Evolutionary conservation across 306 rosid genomes (phyloP).

Genomic region (Lathyrus tuberosus): DNA sequence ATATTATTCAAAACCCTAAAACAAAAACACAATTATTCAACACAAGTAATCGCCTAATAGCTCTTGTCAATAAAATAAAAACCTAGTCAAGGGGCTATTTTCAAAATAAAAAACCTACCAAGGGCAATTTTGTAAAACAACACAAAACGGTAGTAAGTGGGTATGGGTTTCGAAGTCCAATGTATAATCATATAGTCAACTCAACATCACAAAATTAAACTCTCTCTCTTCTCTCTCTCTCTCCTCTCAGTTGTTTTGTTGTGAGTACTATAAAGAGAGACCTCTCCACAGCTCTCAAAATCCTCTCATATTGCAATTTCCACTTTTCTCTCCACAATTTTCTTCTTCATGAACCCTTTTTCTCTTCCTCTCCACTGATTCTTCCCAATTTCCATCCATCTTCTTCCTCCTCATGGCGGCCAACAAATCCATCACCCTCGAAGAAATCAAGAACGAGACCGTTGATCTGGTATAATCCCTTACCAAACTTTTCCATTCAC

Average conservation of each 20-base stretch:
- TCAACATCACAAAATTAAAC: neutral
- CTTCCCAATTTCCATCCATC: neutral
- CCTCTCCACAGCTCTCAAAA: neutral
- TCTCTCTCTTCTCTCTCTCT: neutral
- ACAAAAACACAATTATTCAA: neutral
- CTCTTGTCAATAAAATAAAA: neutral
- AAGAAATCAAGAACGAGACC: conserved; percentile 84
- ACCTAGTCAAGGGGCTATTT: neutral
- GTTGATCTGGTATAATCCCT: conserved; percentile 81
- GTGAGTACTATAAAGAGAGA: neutral
- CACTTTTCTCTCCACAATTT: neutral
- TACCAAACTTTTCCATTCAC: no score
- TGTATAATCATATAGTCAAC: neutral
- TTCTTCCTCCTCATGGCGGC: conserved; percentile 43
- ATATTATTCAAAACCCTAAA: neutral
- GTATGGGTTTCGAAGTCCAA: neutral
- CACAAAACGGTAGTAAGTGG: no score
- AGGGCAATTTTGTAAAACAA: no score
- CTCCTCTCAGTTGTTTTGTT: neutral
- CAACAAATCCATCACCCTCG: conserved; percentile 56
- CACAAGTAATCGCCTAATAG: neutral
- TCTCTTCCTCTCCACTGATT: neutral
- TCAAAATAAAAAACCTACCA: neutral
- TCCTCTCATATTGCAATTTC: neutral
- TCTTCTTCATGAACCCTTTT: conserved; percentile 16